phyloP scores from a whole-genome alignment of 2,329 filamentous ascomycete genomes.

The Colletotrichum australisinense region DNA sequence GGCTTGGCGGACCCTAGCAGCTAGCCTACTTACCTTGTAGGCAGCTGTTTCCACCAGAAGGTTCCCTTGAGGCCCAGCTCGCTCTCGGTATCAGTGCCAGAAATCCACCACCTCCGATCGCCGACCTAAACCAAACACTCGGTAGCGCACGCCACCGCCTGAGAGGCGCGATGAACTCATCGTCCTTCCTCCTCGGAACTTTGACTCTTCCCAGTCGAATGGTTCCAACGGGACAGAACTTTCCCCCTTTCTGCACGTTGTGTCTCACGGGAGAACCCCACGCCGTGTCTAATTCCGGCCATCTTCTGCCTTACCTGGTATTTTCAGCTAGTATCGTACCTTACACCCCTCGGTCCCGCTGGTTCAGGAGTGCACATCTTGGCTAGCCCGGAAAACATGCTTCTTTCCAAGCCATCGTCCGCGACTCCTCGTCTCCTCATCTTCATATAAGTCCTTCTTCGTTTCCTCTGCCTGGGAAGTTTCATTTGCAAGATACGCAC shows the following conservation, averaged over 20 bases:
- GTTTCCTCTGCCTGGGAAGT: background rate
- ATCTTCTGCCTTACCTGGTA: background rate
- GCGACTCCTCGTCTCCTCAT: background rate
- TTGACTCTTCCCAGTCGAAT: constrained; percentile 7
- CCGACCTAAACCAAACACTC: constrained; percentile 12
- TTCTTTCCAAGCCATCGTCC: constrained; percentile 1
- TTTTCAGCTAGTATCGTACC: no score
- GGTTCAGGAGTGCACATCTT: constrained; percentile 5
- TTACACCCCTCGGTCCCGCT: background rate
- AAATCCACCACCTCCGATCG: background rate
- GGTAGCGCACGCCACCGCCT: constrained; percentile 5
- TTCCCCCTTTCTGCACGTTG: constrained; percentile 8
- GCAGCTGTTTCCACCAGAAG: no score
- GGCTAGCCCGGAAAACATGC: constrained; percentile 8
- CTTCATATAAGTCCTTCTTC: constrained; percentile 16
- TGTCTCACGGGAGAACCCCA: constrained; percentile 17
- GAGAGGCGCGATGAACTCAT: constrained; percentile 6
- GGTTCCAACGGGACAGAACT: constrained; percentile 24
- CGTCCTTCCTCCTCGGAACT: background rate
- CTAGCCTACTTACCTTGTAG: background rate
- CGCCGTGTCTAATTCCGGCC: constrained; percentile 18
- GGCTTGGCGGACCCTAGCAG: background rate
- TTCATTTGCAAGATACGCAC: background rate
- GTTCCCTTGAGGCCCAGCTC: background rate
- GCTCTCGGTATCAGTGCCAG: constrained; percentile 2